Base-by-base conservation (phyloP, 306 rosid species). In the Acmispon strigosus region DNA sequence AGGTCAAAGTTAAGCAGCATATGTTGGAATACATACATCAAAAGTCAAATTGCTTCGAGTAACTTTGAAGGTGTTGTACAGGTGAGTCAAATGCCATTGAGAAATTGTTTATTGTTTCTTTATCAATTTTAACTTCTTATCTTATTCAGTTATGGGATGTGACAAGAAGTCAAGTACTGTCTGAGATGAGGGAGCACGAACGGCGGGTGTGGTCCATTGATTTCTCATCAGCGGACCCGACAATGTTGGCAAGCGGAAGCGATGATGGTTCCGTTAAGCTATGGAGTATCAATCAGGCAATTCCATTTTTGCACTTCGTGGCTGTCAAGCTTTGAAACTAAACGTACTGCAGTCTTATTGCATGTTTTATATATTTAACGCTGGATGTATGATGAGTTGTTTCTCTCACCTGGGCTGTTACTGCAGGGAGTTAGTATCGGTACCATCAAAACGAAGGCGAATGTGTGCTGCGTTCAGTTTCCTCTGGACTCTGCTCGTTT, bases 231-330 rank as follows among this genome's bases (percentile, higher is more conserved):
- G 96, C 91, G 36, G 92, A 95, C 70, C 99, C 99, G 18, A 95
- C 99, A 66, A 77, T 95, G 87, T 78, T 95, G 74, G 97, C 96
- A 19, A 95, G 99, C 20, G 99, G 99, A 67, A 91, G 99, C 42
- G 97, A 95, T 20, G 99, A 95, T 60, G 83, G 95, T 69, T 87
- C 89, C 41, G 97, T 95, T 52, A 95, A 95, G 96, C 96, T 95
- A 82, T 95, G 99, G 99, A 95, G 96, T 86, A 95, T 95, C 91
- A 95, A 95, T 91, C 99, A 95, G 99, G 99, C 96, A 95, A 94
- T 89, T 95, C 85, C 90, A 91, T 78, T 95, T 81, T 91, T 88
- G 86, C 96, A 85, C 89, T 92, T 90, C 90, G 96, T 90, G 96
- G 90, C 85, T 92, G 84, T 90, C 96, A 82, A 80, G 93, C 96